Evolutionary conservation across 176 grass and related monocot species (phyloP).

Genomic region (Saccharum officinarum): DNA sequence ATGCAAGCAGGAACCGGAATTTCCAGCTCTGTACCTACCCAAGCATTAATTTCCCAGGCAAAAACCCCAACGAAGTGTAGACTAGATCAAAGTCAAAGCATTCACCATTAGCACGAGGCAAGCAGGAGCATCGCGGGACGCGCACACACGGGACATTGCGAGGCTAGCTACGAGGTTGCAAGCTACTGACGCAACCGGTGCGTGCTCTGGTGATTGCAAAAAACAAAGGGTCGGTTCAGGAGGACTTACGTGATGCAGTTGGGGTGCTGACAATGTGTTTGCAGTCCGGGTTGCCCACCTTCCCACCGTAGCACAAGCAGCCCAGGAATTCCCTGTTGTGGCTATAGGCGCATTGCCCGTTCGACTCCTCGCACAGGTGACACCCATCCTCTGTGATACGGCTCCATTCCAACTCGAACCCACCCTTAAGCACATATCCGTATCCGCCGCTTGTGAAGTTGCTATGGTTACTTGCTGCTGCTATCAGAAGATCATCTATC

Average conservation of each 20-base stretch:
- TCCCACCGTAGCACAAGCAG: constrained; percentile 41
- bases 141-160: neutral
- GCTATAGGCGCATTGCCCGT: constrained; percentile 1
- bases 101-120: neutral
- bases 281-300: neutral
- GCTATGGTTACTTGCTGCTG: fast-evolving
- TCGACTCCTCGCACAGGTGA: fast-evolving
- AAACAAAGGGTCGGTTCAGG: neutral
- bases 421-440: neutral
- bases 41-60: neutral
- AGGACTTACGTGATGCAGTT: neutral
- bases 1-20: neutral
- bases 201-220: neutral
- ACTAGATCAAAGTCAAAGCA: neutral
- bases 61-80: neutral
- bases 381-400: fast-evolving
- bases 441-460: neutral
- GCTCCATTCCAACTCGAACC: constrained; percentile 42
- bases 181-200: neutral
- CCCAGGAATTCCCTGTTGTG: neutral
- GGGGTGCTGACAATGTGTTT: neutral
- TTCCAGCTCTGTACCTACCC: neutral
- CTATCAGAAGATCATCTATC: fast-evolving
- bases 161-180: neutral
- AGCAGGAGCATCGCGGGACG: neutral